Evolutionary conservation across 192 early-diverging fungal genomes (phyloP).

Genomic region (Umbelopsis ramanniana): DNA sequence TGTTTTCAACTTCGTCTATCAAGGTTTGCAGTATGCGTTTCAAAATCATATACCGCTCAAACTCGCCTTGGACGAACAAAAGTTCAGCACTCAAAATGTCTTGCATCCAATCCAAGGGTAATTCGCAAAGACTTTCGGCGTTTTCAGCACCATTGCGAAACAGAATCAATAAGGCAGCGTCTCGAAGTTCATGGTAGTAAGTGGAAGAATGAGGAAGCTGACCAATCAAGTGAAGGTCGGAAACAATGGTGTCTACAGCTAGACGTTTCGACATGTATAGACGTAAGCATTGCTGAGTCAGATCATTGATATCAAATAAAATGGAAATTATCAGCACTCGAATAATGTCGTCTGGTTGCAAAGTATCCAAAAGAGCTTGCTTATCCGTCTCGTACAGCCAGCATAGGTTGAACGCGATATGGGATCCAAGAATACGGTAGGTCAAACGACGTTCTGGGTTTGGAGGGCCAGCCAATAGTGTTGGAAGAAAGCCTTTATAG

Average conservation of each 20-base stretch:
- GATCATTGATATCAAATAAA: slow-evolving; percentile 33
- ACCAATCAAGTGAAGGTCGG: slow-evolving; percentile 35
- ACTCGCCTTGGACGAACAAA: slow-evolving; percentile 36
- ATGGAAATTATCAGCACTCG: slow-evolving; percentile 31
- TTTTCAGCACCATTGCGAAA: slow-evolving; percentile 35
- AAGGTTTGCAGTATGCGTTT: slow-evolving; percentile 28
- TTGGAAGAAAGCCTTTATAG: slow-evolving; percentile 30
- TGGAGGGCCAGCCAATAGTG: slow-evolving; percentile 20
- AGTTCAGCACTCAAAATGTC: slow-evolving; percentile 40
- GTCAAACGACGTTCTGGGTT: slow-evolving; percentile 30
- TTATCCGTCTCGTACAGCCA: slow-evolving; percentile 35
- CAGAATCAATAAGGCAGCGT: slow-evolving; percentile 33
- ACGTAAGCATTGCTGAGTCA: slow-evolving; percentile 28
- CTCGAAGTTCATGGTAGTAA: slow-evolving; percentile 35
- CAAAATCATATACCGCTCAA: slow-evolving; percentile 34
- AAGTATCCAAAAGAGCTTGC: not conserved
- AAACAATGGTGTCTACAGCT: slow-evolving; percentile 26
- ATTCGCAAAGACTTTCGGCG: slow-evolving; percentile 19
- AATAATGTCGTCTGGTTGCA: slow-evolving; percentile 31
- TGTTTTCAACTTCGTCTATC: slow-evolving; percentile 9
- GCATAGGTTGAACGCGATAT: slow-evolving; percentile 33
- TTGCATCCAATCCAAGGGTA: slow-evolving; percentile 39
- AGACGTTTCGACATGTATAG: slow-evolving; percentile 30
- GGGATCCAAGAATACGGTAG: slow-evolving; percentile 31
- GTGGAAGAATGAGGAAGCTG: slow-evolving; percentile 30